Evolutionary conservation across 2,329 filamentous ascomycete genomes (phyloP).

Genomic region (Clonostachys solani): DNA sequence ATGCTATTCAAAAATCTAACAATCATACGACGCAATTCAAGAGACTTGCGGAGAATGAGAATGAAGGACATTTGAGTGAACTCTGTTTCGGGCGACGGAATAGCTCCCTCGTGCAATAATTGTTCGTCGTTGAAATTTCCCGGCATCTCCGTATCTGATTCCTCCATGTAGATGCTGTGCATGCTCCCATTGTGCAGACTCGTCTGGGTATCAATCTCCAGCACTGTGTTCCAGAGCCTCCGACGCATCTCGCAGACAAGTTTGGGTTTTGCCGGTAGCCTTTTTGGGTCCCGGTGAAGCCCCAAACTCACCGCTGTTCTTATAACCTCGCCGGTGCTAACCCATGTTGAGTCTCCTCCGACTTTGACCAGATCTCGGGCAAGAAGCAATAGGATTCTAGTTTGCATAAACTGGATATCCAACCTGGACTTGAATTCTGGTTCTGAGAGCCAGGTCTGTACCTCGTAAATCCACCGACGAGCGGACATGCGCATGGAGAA

Average conservation of each 20-base stretch:
- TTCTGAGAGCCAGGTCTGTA: constrained; percentile 47
- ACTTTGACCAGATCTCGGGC: constrained; percentile 30
- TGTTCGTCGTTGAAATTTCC: constrained; percentile 47
- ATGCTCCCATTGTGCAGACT: constrained; percentile 40
- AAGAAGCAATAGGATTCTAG: constrained; percentile 34
- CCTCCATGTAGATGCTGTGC: constrained; percentile 33
- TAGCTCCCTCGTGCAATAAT: constrained; percentile 12
- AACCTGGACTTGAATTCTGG: constrained; percentile 49
- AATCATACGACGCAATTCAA: constrained; percentile 36
- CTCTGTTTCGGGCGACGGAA: constrained; percentile 20
- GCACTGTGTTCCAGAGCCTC: constrained; percentile 48
- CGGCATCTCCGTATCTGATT: constrained; percentile 44
- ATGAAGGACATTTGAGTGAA: constrained; percentile 35
- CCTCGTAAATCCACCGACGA: constrained; percentile 53
- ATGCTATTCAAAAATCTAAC: constrained; percentile 38
- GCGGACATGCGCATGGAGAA: constrained; percentile 46
- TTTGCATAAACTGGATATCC: constrained; percentile 44
- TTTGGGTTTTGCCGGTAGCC: constrained; percentile 25
- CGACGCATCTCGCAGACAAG: constrained; percentile 41
- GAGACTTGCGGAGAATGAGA: constrained; percentile 33
- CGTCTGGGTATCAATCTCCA: constrained; percentile 40
- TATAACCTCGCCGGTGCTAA: constrained; percentile 35
- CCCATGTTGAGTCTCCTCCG: constrained; percentile 41
- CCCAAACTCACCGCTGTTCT: constrained; percentile 44
- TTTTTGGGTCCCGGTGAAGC: constrained; percentile 40